Conservation (phyloP, 352 stramenopile species). For the Pythium scleroteichum region DNA sequence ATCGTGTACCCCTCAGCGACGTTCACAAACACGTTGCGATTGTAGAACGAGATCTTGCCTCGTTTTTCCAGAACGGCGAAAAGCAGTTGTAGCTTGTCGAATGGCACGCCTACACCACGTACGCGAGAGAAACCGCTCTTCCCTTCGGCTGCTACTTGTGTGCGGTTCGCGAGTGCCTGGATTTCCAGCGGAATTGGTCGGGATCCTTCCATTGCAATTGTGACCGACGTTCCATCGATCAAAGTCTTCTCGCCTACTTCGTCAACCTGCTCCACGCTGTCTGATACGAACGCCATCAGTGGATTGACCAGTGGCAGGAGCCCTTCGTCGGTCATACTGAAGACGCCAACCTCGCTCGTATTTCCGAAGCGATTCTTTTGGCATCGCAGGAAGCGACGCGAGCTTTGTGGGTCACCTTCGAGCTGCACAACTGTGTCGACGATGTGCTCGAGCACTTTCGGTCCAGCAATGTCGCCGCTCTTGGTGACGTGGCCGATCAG, state of each 20-base stretch:
- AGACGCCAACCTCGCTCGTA: conserved; percentile 95
- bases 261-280: conserved; percentile 23
- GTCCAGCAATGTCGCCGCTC: conserved; percentile 94
- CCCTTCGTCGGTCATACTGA: conserved; percentile 91
- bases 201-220: conserved; percentile 93
- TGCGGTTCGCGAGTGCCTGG: conserved; percentile 88
- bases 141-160: conserved; percentile 36
- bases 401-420: conserved; percentile 87
- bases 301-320: conserved; percentile 79
- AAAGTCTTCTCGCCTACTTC: conserved; percentile 15
- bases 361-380: conserved; percentile 97
- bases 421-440: conserved; percentile 97
- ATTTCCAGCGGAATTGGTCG: conserved; percentile 94
- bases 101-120: conserved; percentile 76
- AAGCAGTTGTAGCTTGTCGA: conserved; percentile 91
- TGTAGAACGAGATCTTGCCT: conserved; percentile 64
- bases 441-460: conserved; percentile 89
- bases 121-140: conserved; percentile 53
- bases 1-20: conserved; percentile 84
- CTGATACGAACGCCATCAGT: conserved; percentile 78
- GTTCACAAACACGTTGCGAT: conserved; percentile 87
- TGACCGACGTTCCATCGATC: conserved; percentile 85
- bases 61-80: conserved; percentile 97
- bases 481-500: conserved; percentile 98
- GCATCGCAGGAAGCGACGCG: conserved; percentile 90